These are phyloP conservation scores for Cryomyces minteri DNA, from an alignment of 495 filamentous ascomycete genomes.

Conservation along the genomic window DNA sequence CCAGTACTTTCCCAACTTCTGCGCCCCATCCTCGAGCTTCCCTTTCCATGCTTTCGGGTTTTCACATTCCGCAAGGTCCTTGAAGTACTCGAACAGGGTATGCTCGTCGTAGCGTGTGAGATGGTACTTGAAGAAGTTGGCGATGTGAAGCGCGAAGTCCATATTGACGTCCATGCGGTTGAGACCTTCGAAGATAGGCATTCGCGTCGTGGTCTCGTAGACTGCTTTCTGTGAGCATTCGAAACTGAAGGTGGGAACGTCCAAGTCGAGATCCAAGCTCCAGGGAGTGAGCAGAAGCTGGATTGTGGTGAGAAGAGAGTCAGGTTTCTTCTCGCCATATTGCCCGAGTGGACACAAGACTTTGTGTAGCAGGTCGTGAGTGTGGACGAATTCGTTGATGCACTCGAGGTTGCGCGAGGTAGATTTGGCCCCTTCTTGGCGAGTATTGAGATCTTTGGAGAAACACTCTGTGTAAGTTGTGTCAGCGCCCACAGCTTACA, in stretches of 20 bases:
- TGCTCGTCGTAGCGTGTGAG: conserved; percentile 10
- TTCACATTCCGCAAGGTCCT: conserved; percentile 4
- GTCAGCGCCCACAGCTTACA: not conserved
- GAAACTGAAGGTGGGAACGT: conserved; percentile 6
- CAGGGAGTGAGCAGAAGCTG: conserved; percentile 14
- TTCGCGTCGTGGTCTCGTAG: conserved; percentile 6
- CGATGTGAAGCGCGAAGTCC: conserved; percentile 13
- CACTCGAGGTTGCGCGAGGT: not conserved
- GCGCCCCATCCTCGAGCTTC: conserved; percentile 1
- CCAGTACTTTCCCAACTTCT: conserved; percentile 14
- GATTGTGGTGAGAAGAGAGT: conserved; percentile 8
- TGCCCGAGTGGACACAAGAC: not conserved
- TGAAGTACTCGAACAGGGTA: conserved; percentile 7
- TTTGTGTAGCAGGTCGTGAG: not conserved
- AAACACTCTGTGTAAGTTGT: not conserved
- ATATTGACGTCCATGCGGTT: conserved; percentile 13
- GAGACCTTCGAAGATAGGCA: conserved; percentile 12
- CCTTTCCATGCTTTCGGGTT: conserved; percentile 10
- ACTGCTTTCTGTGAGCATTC: conserved; percentile 13
- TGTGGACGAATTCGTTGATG: not conserved
- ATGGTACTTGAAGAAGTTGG: conserved; percentile 23
- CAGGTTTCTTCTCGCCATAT: not conserved
- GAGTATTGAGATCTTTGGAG: not conserved
- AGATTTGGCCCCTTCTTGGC: not conserved
- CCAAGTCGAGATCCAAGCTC: not conserved